Conservation (phyloP, 2,329 filamentous ascomycete species). For the Cercospora brassicicola region DNA sequence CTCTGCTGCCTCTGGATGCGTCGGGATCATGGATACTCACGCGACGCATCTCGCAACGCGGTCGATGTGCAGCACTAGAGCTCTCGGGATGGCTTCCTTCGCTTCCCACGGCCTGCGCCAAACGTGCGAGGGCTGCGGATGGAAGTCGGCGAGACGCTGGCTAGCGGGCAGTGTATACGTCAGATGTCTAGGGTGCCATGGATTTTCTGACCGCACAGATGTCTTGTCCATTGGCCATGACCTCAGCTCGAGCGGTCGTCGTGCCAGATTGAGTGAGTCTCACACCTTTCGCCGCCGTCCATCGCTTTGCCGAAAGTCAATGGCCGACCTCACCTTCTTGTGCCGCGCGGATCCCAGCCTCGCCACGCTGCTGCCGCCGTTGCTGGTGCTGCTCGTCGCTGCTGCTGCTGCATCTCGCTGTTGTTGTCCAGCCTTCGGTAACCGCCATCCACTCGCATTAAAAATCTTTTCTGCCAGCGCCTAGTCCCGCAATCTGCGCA, state of each 20-base stretch:
- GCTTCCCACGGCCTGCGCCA: slow-evolving; percentile 1
- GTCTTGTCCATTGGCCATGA: not conserved
- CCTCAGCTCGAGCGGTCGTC: not conserved
- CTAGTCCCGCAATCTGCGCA: not conserved
- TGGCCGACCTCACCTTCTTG: slow-evolving; percentile 15
- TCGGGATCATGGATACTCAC: slow-evolving; percentile 8
- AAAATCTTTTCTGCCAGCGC: not conserved
- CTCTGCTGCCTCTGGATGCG: not conserved
- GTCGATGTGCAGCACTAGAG: not conserved
- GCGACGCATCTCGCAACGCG: not conserved
- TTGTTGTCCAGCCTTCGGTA: not conserved
- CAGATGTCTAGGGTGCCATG: slow-evolving; percentile 10
- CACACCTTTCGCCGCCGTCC: not conserved
- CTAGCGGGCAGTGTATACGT: not conserved
- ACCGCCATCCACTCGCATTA: not conserved
- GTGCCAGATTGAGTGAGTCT: not conserved
- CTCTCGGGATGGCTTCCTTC: slow-evolving; percentile 11
- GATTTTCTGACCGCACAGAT: not conserved
- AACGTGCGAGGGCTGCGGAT: slow-evolving; percentile 5
- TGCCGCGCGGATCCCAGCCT: slow-evolving; percentile 13
- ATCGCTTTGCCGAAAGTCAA: slow-evolving; percentile 1
- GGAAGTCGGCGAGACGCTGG: slow-evolving; percentile 9
- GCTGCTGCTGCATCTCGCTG: not conserved
- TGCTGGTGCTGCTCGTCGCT: not conserved
- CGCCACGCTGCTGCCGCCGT: not conserved